Conservation (phyloP, 352 stramenopile species). For the Aphanomyces stellatus region DNA sequence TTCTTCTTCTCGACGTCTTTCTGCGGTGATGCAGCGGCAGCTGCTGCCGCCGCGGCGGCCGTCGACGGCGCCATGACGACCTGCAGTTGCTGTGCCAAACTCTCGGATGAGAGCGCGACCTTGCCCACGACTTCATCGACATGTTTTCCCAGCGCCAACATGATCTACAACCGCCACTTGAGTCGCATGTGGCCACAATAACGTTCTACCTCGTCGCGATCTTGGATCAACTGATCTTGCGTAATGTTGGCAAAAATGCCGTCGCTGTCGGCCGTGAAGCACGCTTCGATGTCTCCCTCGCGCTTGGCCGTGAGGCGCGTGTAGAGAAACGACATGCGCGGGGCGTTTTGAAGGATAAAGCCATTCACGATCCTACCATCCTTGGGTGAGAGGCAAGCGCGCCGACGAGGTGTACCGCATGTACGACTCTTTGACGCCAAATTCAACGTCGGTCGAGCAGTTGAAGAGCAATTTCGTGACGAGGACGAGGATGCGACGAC, state of each 20-base stretch:
- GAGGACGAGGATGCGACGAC: slow-evolving; percentile 73
- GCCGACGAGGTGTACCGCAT: slow-evolving; percentile 41
- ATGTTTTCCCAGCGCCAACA: slow-evolving; percentile 60
- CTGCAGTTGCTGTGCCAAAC: not conserved
- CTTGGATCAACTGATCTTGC: slow-evolving; percentile 41
- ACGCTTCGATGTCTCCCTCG: slow-evolving; percentile 58
- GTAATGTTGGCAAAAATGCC: slow-evolving; percentile 62
- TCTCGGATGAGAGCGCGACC: slow-evolving; percentile 2
- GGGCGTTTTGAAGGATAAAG: slow-evolving; percentile 79
- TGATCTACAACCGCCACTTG: too few species aligned
- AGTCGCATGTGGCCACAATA: too few species aligned
- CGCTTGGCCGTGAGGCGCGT: slow-evolving; percentile 54
- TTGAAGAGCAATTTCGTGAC: slow-evolving; percentile 87
- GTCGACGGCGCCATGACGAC: not conserved
- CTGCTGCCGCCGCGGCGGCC: not conserved
- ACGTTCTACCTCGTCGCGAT: slow-evolving; percentile 40
- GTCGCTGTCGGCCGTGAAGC: slow-evolving; percentile 59
- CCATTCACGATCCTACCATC: slow-evolving; percentile 63
- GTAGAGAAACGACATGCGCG: slow-evolving; percentile 70
- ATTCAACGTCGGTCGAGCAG: slow-evolving; percentile 76
- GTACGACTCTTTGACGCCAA: slow-evolving; percentile 74
- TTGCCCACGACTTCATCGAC: slow-evolving; percentile 63
- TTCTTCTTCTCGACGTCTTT: not conserved
- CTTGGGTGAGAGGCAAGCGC: not conserved
- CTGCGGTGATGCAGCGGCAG: not conserved